Base-by-base conservation (phyloP, 2,329 filamentous ascomycete genomes). In the Fusarium protoensiforme region DNA sequence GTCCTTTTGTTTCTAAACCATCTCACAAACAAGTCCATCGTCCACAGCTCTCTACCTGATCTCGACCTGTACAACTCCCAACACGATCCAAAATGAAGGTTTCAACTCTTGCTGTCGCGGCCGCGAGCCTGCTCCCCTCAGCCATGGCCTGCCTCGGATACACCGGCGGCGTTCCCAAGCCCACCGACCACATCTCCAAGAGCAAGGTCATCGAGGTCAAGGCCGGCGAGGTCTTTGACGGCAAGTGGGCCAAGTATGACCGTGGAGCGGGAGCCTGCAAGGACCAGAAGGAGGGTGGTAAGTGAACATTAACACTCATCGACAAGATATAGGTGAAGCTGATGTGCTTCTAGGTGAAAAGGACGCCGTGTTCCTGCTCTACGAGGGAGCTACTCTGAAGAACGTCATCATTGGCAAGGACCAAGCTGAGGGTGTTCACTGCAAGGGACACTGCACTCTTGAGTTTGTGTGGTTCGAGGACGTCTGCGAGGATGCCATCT, bases 321-420 rank as follows among this genome's bases (percentile, higher is more conserved):
- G 2, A 18, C 7, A 36, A 57, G 20, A 8, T 5, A 4, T 11
- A 8, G 8, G 29, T 29, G 16, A 20, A 29, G n/a, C 20, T 62
- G 16, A 63, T 57, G 10, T 16, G 24, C 38, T 43, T 60, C 75
- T 5, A 85, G 84, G 74, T 27, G 64, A 71, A 11, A 62, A 63
- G n/a, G 74, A 73, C 61, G 84, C 87, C 48, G 86, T 89, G 73
- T 89, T 89, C 82, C 81, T 86, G 67, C 80, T 89, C 64, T 80
- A 84, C 76, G 81, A 84, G 61, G 87, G 87, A 48, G 87, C 83
- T 38, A 86, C 83, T 18, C 77, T 89, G 29, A 84, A 81, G 69
- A 88, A 88, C 74, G 86, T 86, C 76, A 87, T 88, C 76, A 88
- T 88, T 65, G 86, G 87, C 16, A 81, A 81, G 20, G 83, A 85